These are phyloP conservation scores for Scorias spongiosa DNA, from an alignment of 2,329 filamentous ascomycete genomes.

Conservation along the genomic window DNA sequence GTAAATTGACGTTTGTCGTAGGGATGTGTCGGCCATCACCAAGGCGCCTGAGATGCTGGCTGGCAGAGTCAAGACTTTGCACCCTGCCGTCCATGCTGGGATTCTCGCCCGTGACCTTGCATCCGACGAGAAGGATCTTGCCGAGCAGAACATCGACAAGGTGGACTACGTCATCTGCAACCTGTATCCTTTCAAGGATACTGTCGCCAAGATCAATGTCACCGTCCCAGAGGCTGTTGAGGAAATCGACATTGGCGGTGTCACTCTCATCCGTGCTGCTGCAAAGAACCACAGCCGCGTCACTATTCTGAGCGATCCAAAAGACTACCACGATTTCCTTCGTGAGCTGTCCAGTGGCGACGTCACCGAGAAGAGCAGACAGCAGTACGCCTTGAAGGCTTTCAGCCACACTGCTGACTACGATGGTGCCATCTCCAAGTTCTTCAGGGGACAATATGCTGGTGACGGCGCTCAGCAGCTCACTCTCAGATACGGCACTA, in stretches of 20 bases:
- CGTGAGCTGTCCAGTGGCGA: conserved; percentile 76
- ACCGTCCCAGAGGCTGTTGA: conserved; percentile 94
- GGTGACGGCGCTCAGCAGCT: conserved; percentile 69
- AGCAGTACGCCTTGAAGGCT: conserved; percentile 86
- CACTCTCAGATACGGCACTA: conserved; percentile 82
- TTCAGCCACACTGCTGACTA: conserved; percentile 98
- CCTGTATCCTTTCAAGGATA: conserved; percentile 98
- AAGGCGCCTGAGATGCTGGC: conserved; percentile 89
- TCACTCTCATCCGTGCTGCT: conserved; percentile 87
- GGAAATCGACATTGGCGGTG: conserved; percentile 96
- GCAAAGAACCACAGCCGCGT: conserved; percentile 97
- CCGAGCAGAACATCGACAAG: conserved; percentile 86
- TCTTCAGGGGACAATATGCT: conserved; percentile 96
- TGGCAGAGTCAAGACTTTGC: conserved; percentile 85
- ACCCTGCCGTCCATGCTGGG: conserved; percentile 60
- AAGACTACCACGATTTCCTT: conserved; percentile 87
- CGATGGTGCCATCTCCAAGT: conserved; percentile 83
- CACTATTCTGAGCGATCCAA: conserved; percentile 86
- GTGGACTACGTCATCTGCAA: conserved; percentile 95
- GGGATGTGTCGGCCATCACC: conserved; percentile 94
- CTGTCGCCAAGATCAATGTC: conserved; percentile 90
- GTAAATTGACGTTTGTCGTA: conserved; percentile 22
- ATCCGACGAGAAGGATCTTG: conserved; percentile 92
- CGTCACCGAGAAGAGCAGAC: conserved; percentile 70
- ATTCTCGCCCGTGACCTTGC: conserved; percentile 90